These are phyloP conservation scores for Fusarium nelsonii DNA, from an alignment of 2,329 filamentous ascomycete genomes.

Conservation along the genomic window DNA sequence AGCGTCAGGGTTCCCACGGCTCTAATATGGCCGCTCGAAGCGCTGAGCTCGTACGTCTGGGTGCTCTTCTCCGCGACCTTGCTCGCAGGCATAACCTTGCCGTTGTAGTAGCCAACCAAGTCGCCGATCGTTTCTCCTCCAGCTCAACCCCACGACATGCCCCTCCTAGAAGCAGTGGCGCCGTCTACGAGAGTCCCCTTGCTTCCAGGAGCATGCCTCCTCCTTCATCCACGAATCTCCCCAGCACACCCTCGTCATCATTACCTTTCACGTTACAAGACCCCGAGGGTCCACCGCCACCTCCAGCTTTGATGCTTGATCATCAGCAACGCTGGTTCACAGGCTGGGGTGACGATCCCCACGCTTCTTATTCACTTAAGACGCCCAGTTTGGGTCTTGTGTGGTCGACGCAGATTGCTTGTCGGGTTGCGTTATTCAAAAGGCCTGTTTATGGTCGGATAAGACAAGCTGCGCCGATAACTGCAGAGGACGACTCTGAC, in stretches of 20 bases:
- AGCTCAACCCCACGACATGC: constrained; percentile 37
- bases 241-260: constrained; percentile 57
- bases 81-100: constrained; percentile 81
- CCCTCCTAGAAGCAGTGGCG: constrained; percentile 42
- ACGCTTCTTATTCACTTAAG: constrained; percentile 68
- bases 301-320: constrained; percentile 76
- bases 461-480: constrained; percentile 53
- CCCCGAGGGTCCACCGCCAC: constrained; percentile 51
- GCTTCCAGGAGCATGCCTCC: constrained; percentile 59
- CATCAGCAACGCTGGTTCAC: constrained; percentile 97
- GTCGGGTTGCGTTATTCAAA: constrained; percentile 84
- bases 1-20: constrained; percentile 63
- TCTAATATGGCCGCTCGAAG: constrained; percentile 80
- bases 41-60: constrained; percentile 80
- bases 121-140: constrained; percentile 82
- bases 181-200: constrained; percentile 62
- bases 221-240: constrained; percentile 48
- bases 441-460: constrained; percentile 65
- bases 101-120: constrained; percentile 94
- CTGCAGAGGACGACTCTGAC: constrained; percentile 56
- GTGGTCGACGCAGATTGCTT: constrained; percentile 90
- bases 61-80: constrained; percentile 79
- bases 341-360: constrained; percentile 85
- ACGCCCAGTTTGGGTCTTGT: constrained; percentile 89
- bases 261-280: constrained; percentile 51